Evolutionary conservation across 2,329 filamentous ascomycete species (phyloP).

Genomic region (Calycina herbarum): DNA sequence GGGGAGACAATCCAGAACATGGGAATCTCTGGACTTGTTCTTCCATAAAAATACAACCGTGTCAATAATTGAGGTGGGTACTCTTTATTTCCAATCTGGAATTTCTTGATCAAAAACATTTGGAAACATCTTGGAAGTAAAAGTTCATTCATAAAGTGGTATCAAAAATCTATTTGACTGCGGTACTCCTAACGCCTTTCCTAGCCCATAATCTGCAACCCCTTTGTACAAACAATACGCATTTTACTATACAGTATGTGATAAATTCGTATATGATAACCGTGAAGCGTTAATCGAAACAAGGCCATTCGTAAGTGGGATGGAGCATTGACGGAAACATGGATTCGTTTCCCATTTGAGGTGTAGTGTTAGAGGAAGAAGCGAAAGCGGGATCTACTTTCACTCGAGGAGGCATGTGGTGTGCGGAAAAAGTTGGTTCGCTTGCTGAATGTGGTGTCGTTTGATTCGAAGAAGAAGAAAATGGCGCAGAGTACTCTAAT

Average conservation of each 20-base stretch:
- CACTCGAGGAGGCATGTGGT: not conserved
- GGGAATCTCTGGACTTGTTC: too few species aligned
- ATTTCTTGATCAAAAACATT: too few species aligned
- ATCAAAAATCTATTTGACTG: not conserved
- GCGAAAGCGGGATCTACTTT: slow-evolving; percentile 3
- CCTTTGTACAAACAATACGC: not conserved
- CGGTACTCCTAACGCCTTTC: not conserved
- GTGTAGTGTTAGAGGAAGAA: not conserved
- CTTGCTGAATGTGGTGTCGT: slow-evolving; percentile 9
- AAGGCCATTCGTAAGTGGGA: not conserved
- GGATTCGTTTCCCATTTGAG: slow-evolving; percentile 6
- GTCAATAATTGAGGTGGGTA: too few species aligned
- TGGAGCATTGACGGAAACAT: not conserved
- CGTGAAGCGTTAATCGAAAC: not conserved
- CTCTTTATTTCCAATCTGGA: too few species aligned
- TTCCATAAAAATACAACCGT: too few species aligned
- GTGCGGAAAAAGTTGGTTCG: slow-evolving; percentile 5
- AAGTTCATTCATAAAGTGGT: not conserved
- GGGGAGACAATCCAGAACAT: too few species aligned
- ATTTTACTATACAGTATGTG: not conserved
- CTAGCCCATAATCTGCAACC: not conserved
- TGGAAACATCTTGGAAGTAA: not conserved
- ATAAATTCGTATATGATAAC: not conserved
- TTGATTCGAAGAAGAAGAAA: slow-evolving; percentile 5
- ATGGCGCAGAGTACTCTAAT: slow-evolving; percentile 8